Evolutionary conservation across 2,329 filamentous ascomycete species (phyloP).

Genomic region (Phialocephala sp.): DNA sequence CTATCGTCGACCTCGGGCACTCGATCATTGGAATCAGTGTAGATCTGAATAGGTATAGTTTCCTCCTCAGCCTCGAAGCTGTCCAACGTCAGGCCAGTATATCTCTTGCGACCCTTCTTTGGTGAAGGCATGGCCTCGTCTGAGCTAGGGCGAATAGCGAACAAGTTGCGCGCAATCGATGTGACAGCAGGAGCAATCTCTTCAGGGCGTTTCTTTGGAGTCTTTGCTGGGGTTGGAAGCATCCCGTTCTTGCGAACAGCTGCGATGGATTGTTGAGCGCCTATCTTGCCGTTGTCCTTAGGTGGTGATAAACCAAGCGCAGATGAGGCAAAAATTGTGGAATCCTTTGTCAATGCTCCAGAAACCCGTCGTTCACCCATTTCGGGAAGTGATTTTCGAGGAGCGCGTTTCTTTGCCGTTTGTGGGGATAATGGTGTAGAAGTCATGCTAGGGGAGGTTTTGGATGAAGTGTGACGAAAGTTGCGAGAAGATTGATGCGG

Average conservation of each 20-base stretch:
- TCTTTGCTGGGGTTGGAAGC: slow-evolving; percentile 81
- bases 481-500: slow-evolving; percentile 50
- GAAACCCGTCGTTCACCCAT: slow-evolving; percentile 56
- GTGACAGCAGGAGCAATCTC: slow-evolving; percentile 57
- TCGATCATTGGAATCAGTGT: slow-evolving; percentile 80
- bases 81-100: slow-evolving; percentile 58
- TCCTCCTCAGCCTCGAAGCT: slow-evolving; percentile 65
- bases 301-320: slow-evolving; percentile 37
- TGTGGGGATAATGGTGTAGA: slow-evolving; percentile 35
- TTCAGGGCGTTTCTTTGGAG: slow-evolving; percentile 63
- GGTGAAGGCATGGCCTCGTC: slow-evolving; percentile 64
- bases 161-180: slow-evolving; percentile 65
- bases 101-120: slow-evolving; percentile 61
- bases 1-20: slow-evolving; percentile 71
- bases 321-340: slow-evolving; percentile 49
- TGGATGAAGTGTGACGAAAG: slow-evolving; percentile 19
- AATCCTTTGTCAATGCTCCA: slow-evolving; percentile 51
- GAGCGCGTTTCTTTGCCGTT: slow-evolving; percentile 37
- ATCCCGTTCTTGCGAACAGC: slow-evolving; percentile 51
- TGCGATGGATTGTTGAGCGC: slow-evolving; percentile 27
- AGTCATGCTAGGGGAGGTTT: slow-evolving; percentile 32
- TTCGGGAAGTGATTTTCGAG: slow-evolving; percentile 42
- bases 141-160: slow-evolving; percentile 50
- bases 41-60: slow-evolving; percentile 68
- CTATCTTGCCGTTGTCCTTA: slow-evolving; percentile 35